A percentile compares a stretch with the other conserved stretches of the same genome.
Evolutionary conservation across 306 rosid species (phyloP).

Genomic region (Ormosia emarginata): DNA sequence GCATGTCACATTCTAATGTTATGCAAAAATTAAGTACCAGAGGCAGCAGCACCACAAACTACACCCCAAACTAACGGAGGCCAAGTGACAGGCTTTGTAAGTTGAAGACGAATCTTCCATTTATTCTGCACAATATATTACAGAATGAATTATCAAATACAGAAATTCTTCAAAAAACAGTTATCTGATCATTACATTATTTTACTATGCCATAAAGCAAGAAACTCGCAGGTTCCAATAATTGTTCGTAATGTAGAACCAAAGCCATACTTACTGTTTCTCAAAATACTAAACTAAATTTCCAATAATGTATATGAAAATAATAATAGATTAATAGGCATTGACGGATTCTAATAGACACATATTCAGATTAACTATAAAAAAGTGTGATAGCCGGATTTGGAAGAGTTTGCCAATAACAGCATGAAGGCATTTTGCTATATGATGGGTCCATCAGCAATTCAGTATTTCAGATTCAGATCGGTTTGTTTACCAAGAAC

Average conservation of each 20-base stretch:
- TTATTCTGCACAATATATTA: constrained; percentile 61
- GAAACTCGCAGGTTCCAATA: not conserved
- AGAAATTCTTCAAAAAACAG: not conserved
- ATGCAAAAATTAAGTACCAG: constrained; percentile 51
- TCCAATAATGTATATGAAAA: not conserved
- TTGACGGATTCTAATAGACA: not conserved
- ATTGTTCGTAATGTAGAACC: not conserved
- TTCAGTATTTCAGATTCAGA: not conserved
- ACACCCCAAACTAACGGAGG: constrained; percentile 99
- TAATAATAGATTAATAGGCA: not conserved
- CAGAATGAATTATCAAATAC: constrained; percentile 14
- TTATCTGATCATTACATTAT: not conserved
- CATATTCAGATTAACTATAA: not conserved
- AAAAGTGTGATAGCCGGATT: not conserved
- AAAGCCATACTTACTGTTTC: not conserved
- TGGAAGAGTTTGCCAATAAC: not conserved
- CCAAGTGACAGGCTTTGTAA: constrained; percentile 98
- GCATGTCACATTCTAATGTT: not conserved
- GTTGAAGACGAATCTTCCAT: constrained; percentile 98
- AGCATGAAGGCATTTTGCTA: not conserved
- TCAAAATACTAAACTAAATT: not conserved
- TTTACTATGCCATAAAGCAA: not conserved
- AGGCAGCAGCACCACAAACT: constrained; percentile 98
- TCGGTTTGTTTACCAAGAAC: not conserved
- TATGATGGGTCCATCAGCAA: not conserved